These are phyloP conservation scores for Daldinia grandis DNA, from an alignment of 495 filamentous ascomycete genomes.

Conservation along the genomic window DNA sequence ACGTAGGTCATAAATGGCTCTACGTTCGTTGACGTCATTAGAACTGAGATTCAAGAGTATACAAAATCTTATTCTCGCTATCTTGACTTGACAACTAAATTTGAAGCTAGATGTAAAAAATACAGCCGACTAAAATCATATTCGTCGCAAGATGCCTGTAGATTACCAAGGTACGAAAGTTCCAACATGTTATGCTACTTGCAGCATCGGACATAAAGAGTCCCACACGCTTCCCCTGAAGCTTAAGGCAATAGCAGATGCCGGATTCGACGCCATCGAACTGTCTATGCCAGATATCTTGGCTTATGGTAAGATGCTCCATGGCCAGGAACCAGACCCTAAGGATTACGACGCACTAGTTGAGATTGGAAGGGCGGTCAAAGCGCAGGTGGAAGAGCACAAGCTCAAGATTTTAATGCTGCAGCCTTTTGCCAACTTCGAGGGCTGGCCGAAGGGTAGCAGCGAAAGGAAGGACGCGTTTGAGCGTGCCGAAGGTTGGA, in stretches of 20 bases:
- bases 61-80: not conserved
- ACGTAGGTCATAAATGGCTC: constrained; percentile 12
- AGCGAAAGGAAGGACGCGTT: constrained; percentile 71
- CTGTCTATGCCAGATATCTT: constrained; percentile 81
- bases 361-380: constrained; percentile 60
- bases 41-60: not conserved
- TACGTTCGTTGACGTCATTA: constrained; percentile 40
- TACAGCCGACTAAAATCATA: not conserved
- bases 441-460: constrained; percentile 73
- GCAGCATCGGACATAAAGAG: constrained; percentile 64
- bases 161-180: constrained; percentile 49
- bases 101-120: not conserved
- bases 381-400: constrained; percentile 59
- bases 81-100: not conserved
- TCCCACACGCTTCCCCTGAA: constrained; percentile 68
- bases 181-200: constrained; percentile 70
- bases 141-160: constrained; percentile 36
- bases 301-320: constrained; percentile 62
- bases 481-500: constrained; percentile 71
- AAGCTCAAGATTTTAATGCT: constrained; percentile 73
- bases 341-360: constrained; percentile 66
- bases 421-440: constrained; percentile 82
- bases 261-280: constrained; percentile 76
- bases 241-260: constrained; percentile 70
- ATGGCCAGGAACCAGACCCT: constrained; percentile 58